Evolutionary conservation across 2,329 filamentous ascomycete species (phyloP), one percentile per base, ranked within the genome.

Genomic region (Neonectria sp.): DNA sequence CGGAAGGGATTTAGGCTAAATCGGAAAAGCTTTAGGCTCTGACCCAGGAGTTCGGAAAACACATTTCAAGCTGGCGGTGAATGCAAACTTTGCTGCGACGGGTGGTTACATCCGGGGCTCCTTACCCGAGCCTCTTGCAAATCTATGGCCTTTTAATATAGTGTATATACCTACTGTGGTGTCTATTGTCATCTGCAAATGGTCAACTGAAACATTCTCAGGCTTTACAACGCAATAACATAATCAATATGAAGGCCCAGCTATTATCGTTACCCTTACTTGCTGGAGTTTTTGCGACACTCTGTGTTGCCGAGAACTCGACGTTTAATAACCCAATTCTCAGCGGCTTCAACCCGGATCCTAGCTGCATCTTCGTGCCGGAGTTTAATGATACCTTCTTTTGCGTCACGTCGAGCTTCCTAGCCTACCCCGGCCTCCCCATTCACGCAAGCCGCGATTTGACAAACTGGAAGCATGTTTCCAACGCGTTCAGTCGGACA

Each of bases 401-500:
- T 74, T 86, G 84, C 69, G 83, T 81, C 3, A 84, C 83, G 0
- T 88, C 86, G 0, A 86, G 83, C 12, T 89, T 88, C 70, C 82
- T 85, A 43, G 77, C 80, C 8, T 88, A 87, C 69, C 86, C 86
- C 0, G 86, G 86, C 1, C 77, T 88, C 3, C 86, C 86, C 1
- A 82, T 89, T 40, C 83, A 88, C 71, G 84, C 85, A 9, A 86
- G 82, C 52, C 82, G 80, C 62, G 85, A 88, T 72, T 73, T 89
- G 17, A 69, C 79, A 17, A 81, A 83, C 61, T 89, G 86, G 85
- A 84, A 82, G 60, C 79, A 78, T 45, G 75, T 80, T 3, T 70
- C 67, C 17, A 68, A 73, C 31, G 71, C 55, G 12, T 63, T 70
- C 68, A 81, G 73, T 59, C 80, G 80, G 15, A 75, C 82, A 40